Evolutionary conservation across 2,329 filamentous ascomycete species (phyloP).

Genomic region (Dothidotthia symphoricarpi): DNA sequence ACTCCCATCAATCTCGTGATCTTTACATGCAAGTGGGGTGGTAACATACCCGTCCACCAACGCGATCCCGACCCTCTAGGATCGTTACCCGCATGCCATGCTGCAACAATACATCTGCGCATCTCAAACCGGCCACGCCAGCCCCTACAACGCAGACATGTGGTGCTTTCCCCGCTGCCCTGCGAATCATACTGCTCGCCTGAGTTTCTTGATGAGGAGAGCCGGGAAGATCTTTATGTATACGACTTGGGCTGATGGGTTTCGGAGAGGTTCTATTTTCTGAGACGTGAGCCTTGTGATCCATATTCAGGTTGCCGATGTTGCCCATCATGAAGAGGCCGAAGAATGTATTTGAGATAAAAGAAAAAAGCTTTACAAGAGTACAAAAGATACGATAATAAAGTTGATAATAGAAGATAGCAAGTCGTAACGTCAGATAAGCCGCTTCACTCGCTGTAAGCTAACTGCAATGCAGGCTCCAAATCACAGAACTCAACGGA

Average conservation of each 20-base stretch:
- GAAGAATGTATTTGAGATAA: too few relatives aligned
- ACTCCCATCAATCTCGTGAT: constrained; percentile 4
- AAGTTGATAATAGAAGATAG: too few relatives aligned
- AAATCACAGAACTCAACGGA: too few relatives aligned
- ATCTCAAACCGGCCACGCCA: constrained; percentile 68
- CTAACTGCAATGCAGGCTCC: too few relatives aligned
- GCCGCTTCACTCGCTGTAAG: too few relatives aligned
- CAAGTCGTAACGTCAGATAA: too few relatives aligned
- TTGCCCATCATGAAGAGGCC: constrained; percentile 16
- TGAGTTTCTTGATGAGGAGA: constrained; percentile 22
- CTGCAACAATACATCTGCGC: constrained; percentile 64
- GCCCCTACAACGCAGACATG: constrained; percentile 69
- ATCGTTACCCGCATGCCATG: constrained; percentile 67
- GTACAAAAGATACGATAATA: too few relatives aligned
- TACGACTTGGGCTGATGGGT: constrained; percentile 26
- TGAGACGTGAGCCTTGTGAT: constrained; percentile 28
- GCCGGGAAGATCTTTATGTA: constrained; percentile 36
- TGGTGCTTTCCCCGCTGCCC: constrained; percentile 42
- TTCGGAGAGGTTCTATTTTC: constrained; percentile 17
- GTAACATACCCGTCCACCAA: constrained; percentile 62
- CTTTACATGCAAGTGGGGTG: neutral
- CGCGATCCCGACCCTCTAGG: constrained; percentile 64
- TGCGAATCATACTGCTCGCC: constrained; percentile 30
- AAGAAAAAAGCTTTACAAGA: too few relatives aligned
- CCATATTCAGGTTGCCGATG: constrained; percentile 26